Percentiles rank a stretch among this genome's conserved stretches.
phyloP scores from a whole-genome alignment of 2,329 filamentous ascomycete genomes.

The Mycosphaerella sp. region DNA sequence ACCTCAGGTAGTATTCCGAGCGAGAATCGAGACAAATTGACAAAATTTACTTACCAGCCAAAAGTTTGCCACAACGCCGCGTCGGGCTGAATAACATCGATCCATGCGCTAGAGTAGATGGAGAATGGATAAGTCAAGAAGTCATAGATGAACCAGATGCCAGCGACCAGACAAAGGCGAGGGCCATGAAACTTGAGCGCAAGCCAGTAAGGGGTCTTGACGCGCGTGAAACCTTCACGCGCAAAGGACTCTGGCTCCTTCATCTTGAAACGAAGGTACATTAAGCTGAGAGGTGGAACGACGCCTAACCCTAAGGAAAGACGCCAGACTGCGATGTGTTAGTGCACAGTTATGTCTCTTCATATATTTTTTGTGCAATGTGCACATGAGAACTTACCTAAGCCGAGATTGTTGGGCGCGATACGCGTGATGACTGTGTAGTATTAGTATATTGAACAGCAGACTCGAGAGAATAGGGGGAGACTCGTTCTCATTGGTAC shows the following conservation, averaged over 20 bases:
- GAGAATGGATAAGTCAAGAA: constrained; percentile 81
- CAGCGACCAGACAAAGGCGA: constrained; percentile 61
- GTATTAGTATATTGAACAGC: background rate
- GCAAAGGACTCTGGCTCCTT: constrained; percentile 74
- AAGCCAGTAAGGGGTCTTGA: constrained; percentile 47
- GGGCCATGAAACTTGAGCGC: constrained; percentile 64
- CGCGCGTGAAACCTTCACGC: constrained; percentile 58
- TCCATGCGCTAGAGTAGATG: constrained; percentile 74
- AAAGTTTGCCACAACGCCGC: constrained; percentile 68
- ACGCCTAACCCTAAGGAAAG: constrained; percentile 71
- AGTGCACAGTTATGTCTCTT: too few species aligned
- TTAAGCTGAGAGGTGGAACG: constrained; percentile 66
- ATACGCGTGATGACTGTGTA: constrained; percentile 39
- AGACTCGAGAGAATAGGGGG: background rate
- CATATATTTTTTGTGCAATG: too few species aligned
- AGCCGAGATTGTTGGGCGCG: constrained; percentile 53
- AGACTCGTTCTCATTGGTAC: constrained; percentile 53
- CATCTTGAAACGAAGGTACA: constrained; percentile 65
- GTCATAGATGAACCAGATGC: constrained; percentile 77
- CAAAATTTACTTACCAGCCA: constrained; percentile 53
- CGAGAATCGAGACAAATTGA: constrained; percentile 40
- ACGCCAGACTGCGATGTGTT: constrained; percentile 59
- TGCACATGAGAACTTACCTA: constrained; percentile 30
- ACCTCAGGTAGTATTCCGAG: background rate
- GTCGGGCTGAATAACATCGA: constrained; percentile 57